Evolutionary conservation across 495 filamentous ascomycete species (phyloP).

Genomic region (Penicillium arizonense): DNA sequence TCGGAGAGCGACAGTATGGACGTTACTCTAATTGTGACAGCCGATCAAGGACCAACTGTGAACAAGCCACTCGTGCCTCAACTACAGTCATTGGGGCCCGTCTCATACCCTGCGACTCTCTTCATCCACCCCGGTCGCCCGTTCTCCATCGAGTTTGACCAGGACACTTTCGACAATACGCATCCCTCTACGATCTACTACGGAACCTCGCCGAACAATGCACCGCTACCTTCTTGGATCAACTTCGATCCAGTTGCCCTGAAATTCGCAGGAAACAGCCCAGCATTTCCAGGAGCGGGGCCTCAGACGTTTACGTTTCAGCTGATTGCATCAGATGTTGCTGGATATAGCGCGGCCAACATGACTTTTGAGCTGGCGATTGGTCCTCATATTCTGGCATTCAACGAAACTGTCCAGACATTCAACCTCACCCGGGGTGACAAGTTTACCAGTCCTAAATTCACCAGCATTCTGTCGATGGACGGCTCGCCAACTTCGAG

Average conservation of each 20-base stretch:
- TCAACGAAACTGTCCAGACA: conserved; percentile 53
- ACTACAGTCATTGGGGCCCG: conserved; percentile 42
- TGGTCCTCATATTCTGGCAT: conserved; percentile 64
- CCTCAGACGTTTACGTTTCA: conserved; percentile 72
- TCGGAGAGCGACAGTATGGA: conserved; percentile 55
- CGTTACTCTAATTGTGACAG: conserved; percentile 62
- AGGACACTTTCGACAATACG: conserved; percentile 48
- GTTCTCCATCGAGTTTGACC: conserved; percentile 46
- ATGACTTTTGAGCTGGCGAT: conserved; percentile 67
- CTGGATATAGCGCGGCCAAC: conserved; percentile 69
- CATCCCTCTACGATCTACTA: conserved; percentile 62
- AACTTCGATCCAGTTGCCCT: conserved; percentile 64
- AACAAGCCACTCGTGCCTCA: conserved; percentile 48
- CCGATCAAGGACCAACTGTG: conserved; percentile 48
- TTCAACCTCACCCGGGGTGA: conserved; percentile 59
- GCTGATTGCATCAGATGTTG: conserved; percentile 77
- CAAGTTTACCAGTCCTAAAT: conserved; percentile 52
- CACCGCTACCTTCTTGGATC: conserved; percentile 86
- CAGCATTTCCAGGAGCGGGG: conserved; percentile 60
- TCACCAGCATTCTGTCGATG: conserved; percentile 55
- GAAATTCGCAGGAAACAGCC: conserved; percentile 73
- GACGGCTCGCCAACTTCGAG: conserved; percentile 54
- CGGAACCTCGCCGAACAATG: conserved; percentile 71
- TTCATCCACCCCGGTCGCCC: conserved; percentile 43
- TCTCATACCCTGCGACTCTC: conserved; percentile 45